Base-by-base conservation (phyloP, 1,284 basidiomycete species). In the Chalciporus piperatoides region DNA sequence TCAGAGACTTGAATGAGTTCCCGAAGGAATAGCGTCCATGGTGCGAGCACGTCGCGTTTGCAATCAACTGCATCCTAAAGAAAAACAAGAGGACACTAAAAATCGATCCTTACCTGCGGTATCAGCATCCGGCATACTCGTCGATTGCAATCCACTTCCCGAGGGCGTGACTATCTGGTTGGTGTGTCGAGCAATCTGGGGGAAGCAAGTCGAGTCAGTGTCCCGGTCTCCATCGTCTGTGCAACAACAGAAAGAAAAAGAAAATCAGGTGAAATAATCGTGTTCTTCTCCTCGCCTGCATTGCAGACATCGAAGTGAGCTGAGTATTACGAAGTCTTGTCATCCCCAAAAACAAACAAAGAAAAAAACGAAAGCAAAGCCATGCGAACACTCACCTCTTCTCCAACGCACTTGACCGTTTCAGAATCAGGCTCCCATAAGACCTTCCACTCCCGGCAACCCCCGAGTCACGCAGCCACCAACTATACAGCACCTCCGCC, bases 1-100 rank as follows among this genome's bases (percentile, higher is more conserved):
- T 84, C 82, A 84, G 82, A 78, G 82, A 84, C 82, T 84, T 84
- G 82, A 84, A 84, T 84, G 80, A 80, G 75, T 82, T 35, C 77
- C 80, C 72, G 67, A 78, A 80, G 79, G 80, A 80, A 76, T 65
- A 60, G 62, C 69, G 71, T 75, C 72, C 80, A 81, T 58, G 32
- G 78, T 78, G 77, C 73, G 63, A 67, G 68, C 80, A 79, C 81
- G 73, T 83, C 79, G 71, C 71, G 54, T 61, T 76, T 75, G 73
- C 72, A 79, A 72, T 68, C 51, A 41, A 68, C 60, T 77, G 59
- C 80, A 82, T 83, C 81, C 60, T 67, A 38, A 36, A 55, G 23
- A 36, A 37, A 19, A 41, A 47, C 41, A 21, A 21, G 30, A 2
- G n/a, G 27, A 6, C 6, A 50, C n/a, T 14, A 33, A 46, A 48